Evolutionary conservation across 2,329 filamentous ascomycete species (phyloP), one percentile per base, ranked within the genome.

Genomic region (Ceratocystis alfenasii): DNA sequence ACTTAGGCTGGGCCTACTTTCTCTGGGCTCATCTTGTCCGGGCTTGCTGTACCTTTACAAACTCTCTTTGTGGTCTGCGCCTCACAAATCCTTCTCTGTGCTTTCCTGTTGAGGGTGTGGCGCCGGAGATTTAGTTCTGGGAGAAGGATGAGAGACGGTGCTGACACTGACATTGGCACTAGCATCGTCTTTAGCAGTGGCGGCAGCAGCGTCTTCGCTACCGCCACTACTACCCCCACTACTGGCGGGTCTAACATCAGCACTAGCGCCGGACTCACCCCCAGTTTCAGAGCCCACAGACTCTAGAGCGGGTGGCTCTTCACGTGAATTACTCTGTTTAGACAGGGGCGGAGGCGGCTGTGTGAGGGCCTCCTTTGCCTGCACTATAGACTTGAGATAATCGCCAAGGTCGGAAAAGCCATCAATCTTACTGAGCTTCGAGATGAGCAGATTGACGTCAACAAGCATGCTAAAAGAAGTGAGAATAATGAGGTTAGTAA

Each of bases 381-480:
- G 82, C 65, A 88, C 79, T 50, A 90, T 81, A 22, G 82, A 81
- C 12, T 86, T 76, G 4, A 96, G 79, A 68, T 86, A 81, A 45
- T 87, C 82, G 36, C 88, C 89, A 2, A 89, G 79, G 69, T 91
- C 86, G 8, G 82, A 86, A 67, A 90, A 89, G 1, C 89, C 90
- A 64, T 94, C 87, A 48, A 96, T 82, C 72, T 89, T 91, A 70
- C 84, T 81, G 5, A 96, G 80, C 70, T 85, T 86, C 0, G 80
- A 76, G 62, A 85, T 81, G 71, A 96, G 87, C 70, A 86, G 83
- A 66, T 91, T 84, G 17, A 90, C 82, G 72, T 96, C 91, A 60
- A 82, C 82, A 62, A 89, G 78, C 79, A 96, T 86, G 72, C 90
- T 94, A 69, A 15, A 67, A 10, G 36, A 17, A 8, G 60, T 33